Percentiles rank a stretch among this genome's conserved stretches.
phyloP scores from a whole-genome alignment of 2,329 filamentous ascomycete species.

The Coniochaeta pulveracea region DNA sequence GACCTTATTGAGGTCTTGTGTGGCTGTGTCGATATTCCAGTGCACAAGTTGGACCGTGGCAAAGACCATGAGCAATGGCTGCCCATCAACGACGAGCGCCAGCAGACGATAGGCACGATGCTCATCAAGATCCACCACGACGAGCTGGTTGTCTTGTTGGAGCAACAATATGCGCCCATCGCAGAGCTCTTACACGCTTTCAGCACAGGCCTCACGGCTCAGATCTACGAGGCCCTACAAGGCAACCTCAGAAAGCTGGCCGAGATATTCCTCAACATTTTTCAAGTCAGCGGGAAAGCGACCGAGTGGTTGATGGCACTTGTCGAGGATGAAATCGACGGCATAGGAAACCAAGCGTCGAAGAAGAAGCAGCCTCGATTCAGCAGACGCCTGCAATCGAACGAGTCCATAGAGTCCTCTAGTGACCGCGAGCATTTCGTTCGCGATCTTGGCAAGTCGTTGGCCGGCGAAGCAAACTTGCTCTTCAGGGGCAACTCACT shows the following conservation, averaged over 20 bases:
- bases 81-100: conserved; percentile 64
- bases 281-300: conserved; percentile 78
- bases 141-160: conserved; percentile 80
- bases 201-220: conserved; percentile 68
- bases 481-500: conserved; percentile 92
- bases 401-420: conserved; percentile 51
- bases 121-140: conserved; percentile 74
- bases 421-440: conserved; percentile 62
- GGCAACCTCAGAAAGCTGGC: conserved; percentile 69
- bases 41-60: conserved; percentile 67
- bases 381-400: conserved; percentile 58
- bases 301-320: conserved; percentile 86
- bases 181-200: conserved; percentile 80
- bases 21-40: conserved; percentile 69
- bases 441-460: conserved; percentile 66
- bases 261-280: conserved; percentile 85
- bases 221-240: conserved; percentile 71
- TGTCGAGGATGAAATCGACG: conserved; percentile 95
- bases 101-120: conserved; percentile 71
- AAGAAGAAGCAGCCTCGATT: conserved; percentile 65
- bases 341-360: conserved; percentile 70
- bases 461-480: conserved; percentile 82
- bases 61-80: conserved; percentile 84
- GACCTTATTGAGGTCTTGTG: conserved; percentile 40
- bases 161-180: conserved; percentile 73